A percentile compares a stretch with the other conserved stretches of the same genome.
These are phyloP conservation scores for Phalaenopsis aphrodite DNA, from an alignment of 106 monocot genomes.

Conservation along the genomic window DNA sequence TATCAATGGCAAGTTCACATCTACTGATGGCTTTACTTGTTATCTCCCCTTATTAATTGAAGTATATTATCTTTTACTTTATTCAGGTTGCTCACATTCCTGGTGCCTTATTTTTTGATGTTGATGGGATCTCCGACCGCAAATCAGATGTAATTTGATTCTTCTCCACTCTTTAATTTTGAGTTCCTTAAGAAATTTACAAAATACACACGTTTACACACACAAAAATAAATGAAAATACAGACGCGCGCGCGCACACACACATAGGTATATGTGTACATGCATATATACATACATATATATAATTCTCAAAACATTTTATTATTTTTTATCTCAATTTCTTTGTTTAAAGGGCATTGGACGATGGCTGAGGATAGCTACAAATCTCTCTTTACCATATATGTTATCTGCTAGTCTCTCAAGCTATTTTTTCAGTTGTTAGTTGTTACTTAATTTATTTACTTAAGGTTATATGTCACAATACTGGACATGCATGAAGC, in stretches of 20 bases:
- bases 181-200: too few species aligned
- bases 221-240: too few species aligned
- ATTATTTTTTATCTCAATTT: too few species aligned
- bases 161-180: too few species aligned
- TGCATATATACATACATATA: too few species aligned
- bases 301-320: too few species aligned
- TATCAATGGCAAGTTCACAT: neutral
- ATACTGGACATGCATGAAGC: neutral
- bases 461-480: neutral
- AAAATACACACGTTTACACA: too few species aligned
- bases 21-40: neutral
- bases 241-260: too few species aligned
- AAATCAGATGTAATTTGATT: conserved; percentile 54
- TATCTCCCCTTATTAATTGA: neutral
- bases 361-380: neutral
- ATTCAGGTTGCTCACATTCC: conserved; percentile 92
- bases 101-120: conserved; percentile 91
- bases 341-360: neutral
- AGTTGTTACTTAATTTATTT: too few species aligned
- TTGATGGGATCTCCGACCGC: conserved; percentile 89
- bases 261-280: too few species aligned
- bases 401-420: too few species aligned
- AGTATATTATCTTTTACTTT: neutral
- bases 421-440: too few species aligned
- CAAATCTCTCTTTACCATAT: neutral